A percentile compares a stretch with the other conserved stretches of the same genome.
phyloP scores from a whole-genome alignment of 345 rosid species.

The Eucalyptus cloeziana region DNA sequence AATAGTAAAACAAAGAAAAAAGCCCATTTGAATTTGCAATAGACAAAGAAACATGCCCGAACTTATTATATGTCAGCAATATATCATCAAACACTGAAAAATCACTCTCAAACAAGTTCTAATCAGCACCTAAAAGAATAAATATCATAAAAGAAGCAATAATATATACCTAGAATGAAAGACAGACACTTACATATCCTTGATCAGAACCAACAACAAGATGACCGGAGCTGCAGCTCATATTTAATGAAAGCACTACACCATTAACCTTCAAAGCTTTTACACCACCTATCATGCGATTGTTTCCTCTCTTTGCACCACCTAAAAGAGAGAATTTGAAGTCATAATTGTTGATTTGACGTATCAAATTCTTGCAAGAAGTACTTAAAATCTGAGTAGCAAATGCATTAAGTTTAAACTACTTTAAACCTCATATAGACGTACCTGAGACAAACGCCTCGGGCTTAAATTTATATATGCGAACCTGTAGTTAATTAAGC shows the following conservation, averaged over 20 bases:
- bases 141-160: neutral
- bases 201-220: constrained; percentile 75
- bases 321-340: constrained; percentile 15
- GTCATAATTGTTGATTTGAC: neutral
- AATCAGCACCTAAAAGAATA: neutral
- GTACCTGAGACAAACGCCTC: constrained; percentile 61
- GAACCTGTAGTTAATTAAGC: constrained; percentile 35
- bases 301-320: constrained; percentile 55
- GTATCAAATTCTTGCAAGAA: neutral
- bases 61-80: neutral
- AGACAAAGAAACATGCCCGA: neutral
- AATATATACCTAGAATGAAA: neutral
- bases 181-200: constrained; percentile 62
- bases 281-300: constrained; percentile 43
- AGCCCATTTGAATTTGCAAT: neutral
- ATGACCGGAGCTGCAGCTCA: constrained; percentile 35
- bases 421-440: constrained; percentile 49
- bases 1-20: neutral
- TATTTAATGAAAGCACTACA: constrained; percentile 41
- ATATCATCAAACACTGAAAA: neutral
- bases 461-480: constrained; percentile 59
- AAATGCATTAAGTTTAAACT: constrained; percentile 6
- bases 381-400: neutral
- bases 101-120: neutral
- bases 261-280: constrained; percentile 65